Percentiles rank a stretch among this genome's conserved stretches.
Conservation (phyloP, 2,329 filamentous ascomycete species). For the Alternaria tenuissima region DNA sequence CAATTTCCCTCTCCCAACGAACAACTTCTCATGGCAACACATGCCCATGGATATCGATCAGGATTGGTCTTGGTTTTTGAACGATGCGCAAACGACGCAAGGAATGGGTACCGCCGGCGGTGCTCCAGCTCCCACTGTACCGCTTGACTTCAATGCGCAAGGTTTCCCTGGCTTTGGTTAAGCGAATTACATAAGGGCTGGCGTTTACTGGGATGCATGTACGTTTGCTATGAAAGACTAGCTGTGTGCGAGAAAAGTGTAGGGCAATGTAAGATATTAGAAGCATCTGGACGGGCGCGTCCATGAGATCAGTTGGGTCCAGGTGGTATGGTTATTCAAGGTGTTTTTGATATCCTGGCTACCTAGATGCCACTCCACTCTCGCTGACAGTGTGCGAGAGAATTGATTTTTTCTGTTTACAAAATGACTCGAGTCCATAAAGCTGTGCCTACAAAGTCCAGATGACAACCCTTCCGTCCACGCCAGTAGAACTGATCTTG, state of each 20-base stretch:
- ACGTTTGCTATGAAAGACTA: neutral
- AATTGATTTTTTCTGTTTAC: slow-evolving; percentile 5
- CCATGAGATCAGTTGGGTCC: neutral
- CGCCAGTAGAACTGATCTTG: slow-evolving; percentile 76
- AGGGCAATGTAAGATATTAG: slow-evolving; percentile 7
- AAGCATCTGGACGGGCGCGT: neutral
- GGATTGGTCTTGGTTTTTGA: slow-evolving; percentile 54
- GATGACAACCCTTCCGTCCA: slow-evolving; percentile 59
- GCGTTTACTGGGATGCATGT: neutral
- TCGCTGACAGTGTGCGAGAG: slow-evolving; percentile 21
- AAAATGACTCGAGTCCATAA: neutral
- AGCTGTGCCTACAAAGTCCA: slow-evolving; percentile 53
- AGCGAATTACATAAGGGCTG: neutral
- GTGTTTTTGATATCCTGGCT: slow-evolving; percentile 13
- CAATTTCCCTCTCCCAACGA: slow-evolving; percentile 45
- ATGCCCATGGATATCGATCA: slow-evolving; percentile 54
- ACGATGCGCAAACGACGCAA: slow-evolving; percentile 35
- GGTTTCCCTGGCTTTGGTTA: slow-evolving; percentile 41
- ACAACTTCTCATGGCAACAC: slow-evolving; percentile 51
- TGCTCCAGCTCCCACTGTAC: neutral
- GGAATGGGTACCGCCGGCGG: slow-evolving; percentile 3
- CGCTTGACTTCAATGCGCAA: slow-evolving; percentile 31
- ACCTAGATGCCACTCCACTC: slow-evolving; percentile 19
- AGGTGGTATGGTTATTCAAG: neutral
- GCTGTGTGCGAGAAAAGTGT: neutral